Evolutionary conservation across 176 grass and related monocot species (phyloP).

Genomic region (Typha latifolia): DNA sequence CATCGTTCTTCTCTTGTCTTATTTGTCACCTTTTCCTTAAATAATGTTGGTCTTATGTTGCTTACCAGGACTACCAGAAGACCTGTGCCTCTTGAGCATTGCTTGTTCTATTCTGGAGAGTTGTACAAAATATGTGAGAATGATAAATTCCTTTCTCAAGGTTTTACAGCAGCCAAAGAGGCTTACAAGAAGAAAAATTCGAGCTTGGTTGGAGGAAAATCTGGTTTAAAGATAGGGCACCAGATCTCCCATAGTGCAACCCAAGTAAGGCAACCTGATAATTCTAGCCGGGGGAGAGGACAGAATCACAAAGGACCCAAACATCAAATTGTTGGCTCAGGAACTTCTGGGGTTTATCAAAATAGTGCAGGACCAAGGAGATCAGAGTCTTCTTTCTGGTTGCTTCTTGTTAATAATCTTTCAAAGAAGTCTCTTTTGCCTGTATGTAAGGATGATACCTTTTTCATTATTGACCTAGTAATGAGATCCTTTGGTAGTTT

Average conservation of each 20-base stretch:
- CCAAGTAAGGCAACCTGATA: slow-evolving; percentile 50
- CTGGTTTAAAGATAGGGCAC: slow-evolving; percentile 35
- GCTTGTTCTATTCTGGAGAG: slow-evolving; percentile 88
- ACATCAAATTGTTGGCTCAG: slow-evolving; percentile 40
- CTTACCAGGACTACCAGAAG: slow-evolving; percentile 71
- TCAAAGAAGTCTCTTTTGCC: slow-evolving; percentile 80
- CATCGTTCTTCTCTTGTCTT: background rate
- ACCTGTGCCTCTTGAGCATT: slow-evolving; percentile 92
- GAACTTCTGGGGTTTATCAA: slow-evolving; percentile 37
- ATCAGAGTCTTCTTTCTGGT: slow-evolving; percentile 66
- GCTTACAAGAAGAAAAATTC: slow-evolving; percentile 68
- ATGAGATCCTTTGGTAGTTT: background rate
- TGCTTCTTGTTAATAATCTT: slow-evolving; percentile 83
- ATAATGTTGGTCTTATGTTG: background rate
- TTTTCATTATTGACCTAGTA: slow-evolving; percentile 14
- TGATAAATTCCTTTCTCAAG: slow-evolving; percentile 70
- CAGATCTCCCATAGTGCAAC: slow-evolving; percentile 26
- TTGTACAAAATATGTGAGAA: slow-evolving; percentile 78
- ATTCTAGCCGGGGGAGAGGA: slow-evolving; percentile 46
- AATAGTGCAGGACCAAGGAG: slow-evolving; percentile 52
- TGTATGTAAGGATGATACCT: slow-evolving; percentile 40
- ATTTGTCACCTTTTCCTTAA: background rate
- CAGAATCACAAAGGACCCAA: slow-evolving; percentile 38
- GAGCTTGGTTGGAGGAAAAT: slow-evolving; percentile 37
- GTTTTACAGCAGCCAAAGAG: slow-evolving; percentile 85